Evolutionary conservation across 208 protist genomes (phyloP).

Genomic region (Acanthamoeba polyphaga): DNA sequence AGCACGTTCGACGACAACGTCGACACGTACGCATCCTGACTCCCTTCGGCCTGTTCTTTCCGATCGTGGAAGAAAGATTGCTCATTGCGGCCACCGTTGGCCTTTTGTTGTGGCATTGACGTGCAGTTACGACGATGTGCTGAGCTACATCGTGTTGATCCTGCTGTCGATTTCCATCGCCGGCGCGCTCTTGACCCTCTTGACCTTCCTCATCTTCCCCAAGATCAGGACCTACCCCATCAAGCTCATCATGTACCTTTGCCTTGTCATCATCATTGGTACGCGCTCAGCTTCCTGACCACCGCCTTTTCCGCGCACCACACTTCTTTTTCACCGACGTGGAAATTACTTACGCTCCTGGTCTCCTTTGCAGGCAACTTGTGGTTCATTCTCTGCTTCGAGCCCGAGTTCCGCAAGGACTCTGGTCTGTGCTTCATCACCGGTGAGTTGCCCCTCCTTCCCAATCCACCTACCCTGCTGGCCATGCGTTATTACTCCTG

Average conservation of each 20-base stretch:
- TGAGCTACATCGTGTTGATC: slow-evolving; percentile 79
- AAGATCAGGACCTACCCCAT: slow-evolving; percentile 84
- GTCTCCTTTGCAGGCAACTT: slow-evolving; percentile 21
- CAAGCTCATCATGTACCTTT: slow-evolving; percentile 84
- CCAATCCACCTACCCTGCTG: neutral
- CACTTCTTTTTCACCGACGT: neutral
- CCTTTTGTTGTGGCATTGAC: neutral
- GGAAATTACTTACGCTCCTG: too few species aligned
- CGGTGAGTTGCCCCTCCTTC: neutral
- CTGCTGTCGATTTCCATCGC: slow-evolving; percentile 80
- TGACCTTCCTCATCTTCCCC: slow-evolving; percentile 82
- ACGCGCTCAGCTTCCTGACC: too few species aligned
- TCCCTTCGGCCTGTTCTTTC: neutral
- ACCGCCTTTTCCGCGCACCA: neutral
- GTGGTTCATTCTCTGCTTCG: slow-evolving; percentile 68
- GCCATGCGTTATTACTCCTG: neutral
- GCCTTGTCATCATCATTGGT: slow-evolving; percentile 75
- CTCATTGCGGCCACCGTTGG: neutral
- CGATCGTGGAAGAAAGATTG: neutral
- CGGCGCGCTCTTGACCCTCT: slow-evolving; percentile 77
- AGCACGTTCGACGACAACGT: slow-evolving; percentile 21
- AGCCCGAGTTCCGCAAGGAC: slow-evolving; percentile 52
- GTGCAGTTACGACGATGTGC: slow-evolving; percentile 69
- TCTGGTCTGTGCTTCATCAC: slow-evolving; percentile 68
- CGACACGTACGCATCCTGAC: neutral